phyloP scores from a whole-genome alignment of 202 grass and related monocot species.

The Zoysia matrella region DNA sequence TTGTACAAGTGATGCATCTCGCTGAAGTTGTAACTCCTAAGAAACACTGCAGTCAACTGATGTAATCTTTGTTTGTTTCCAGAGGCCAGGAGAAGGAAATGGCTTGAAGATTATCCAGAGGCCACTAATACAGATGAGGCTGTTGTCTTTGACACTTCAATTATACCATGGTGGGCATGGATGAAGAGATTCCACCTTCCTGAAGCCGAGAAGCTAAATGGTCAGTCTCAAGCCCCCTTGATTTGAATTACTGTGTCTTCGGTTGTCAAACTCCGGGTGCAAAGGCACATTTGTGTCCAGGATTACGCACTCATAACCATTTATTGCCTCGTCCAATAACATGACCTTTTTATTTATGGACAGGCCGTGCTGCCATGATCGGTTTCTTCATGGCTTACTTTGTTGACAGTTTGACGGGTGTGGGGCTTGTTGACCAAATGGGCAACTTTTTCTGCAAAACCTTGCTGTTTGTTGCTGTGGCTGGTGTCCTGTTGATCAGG shows the following conservation, averaged over 20 bases:
- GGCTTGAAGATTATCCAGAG: slow-evolving; percentile 41
- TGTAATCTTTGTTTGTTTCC: slow-evolving; percentile 46
- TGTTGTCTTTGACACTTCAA: too few relatives aligned
- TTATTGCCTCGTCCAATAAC: not conserved
- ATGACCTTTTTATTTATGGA: not conserved
- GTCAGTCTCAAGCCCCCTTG: too few relatives aligned
- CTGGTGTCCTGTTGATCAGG: slow-evolving; percentile 75
- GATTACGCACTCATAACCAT: not conserved
- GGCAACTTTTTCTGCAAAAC: slow-evolving; percentile 88
- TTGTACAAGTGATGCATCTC: not conserved
- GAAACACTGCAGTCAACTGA: slow-evolving; percentile 25
- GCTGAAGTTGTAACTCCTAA: slow-evolving; percentile 6
- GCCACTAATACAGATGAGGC: too few relatives aligned
- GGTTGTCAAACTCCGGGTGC: slow-evolving; percentile 1
- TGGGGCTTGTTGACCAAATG: too few relatives aligned
- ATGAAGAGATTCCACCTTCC: too few relatives aligned
- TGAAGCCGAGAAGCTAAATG: too few relatives aligned
- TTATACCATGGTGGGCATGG: too few relatives aligned
- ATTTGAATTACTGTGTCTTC: not conserved
- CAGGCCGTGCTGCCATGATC: slow-evolving; percentile 95
- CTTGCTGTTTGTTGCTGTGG: slow-evolving; percentile 77
- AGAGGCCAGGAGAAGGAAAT: slow-evolving; percentile 96
- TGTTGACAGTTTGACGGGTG: slow-evolving; percentile 55
- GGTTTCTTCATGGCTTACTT: slow-evolving; percentile 99
- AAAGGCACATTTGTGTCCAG: not conserved